Evolutionary conservation across 2,329 filamentous ascomycete species (phyloP), one percentile per base, ranked within the genome.

Genomic region (Aspergillus tamarii): DNA sequence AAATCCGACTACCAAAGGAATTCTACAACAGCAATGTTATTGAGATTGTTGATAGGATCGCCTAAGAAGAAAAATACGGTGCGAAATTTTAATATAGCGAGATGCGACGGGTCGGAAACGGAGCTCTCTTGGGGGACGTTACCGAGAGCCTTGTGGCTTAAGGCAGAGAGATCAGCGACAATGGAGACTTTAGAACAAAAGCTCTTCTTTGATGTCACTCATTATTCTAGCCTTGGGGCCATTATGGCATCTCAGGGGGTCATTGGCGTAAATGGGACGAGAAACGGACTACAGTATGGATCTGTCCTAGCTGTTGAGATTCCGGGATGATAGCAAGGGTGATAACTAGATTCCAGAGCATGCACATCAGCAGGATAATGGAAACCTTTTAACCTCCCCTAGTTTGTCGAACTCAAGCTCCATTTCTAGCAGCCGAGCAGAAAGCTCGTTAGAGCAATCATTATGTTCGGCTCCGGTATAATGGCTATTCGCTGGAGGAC

Each of bases 271-370:
- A 19, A 19, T 4, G 8, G 30, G 30, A 16, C 30, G 5, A 26
- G 57, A 9, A 60, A 60, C 12, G 54, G 57, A 32, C 46, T 46
- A 10, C 48, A 46, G 7, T 54, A 52, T 34, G 60, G 43, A 21
- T 57, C 60, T 26, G 41, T 45, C 19, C 9, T 61, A 14, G 39
- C 53, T 23, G 34, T 61, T 39, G 59, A 61, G 23, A 39, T 61
- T 57, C 57, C 41, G 34, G 34, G 34, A 16, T 12, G 34, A 14
- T 36, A 16, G 34, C 5, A 36, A 36, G 34, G 12, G 14, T 36
- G 34, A 36, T 1, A 16, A 3, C 32, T 3, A 34, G 32, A 34
- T 12, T 11, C 10, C 32, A 34, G 32, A 12, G 10, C 32, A 11
- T 34, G 11, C 32, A 34, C 32, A 34, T 34, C 32, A 34, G 32